A percentile compares a stretch with the other conserved stretches of the same genome.
These are phyloP conservation scores for Saccharomycopsis phalli DNA, from an alignment of 1,139 yeast species.

Conservation along the genomic window DNA sequence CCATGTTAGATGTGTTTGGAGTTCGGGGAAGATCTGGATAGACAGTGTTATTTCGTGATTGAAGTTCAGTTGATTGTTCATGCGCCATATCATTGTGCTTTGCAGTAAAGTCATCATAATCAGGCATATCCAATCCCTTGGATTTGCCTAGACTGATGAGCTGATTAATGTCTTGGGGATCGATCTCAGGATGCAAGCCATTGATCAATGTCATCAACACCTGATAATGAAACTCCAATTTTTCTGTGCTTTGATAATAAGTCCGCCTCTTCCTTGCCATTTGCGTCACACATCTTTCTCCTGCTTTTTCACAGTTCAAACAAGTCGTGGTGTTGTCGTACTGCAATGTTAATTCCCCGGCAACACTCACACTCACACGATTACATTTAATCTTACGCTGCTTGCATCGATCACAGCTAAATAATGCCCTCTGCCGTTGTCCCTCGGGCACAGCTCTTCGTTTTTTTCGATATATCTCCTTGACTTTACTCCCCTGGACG, in stretches of 20 bases:
- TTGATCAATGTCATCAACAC: slow-evolving; percentile 30
- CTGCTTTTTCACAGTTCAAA: slow-evolving; percentile 30
- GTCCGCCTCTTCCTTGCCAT: slow-evolving; percentile 33
- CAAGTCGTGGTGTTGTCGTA: slow-evolving; percentile 34
- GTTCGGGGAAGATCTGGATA: neutral
- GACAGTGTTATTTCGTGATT: slow-evolving; percentile 5
- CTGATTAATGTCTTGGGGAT: slow-evolving; percentile 32
- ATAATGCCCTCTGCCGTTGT: slow-evolving; percentile 32
- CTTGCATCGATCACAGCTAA: slow-evolving; percentile 40
- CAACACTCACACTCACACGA: slow-evolving; percentile 16
- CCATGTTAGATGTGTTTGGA: neutral
- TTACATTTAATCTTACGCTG: slow-evolving; percentile 35
- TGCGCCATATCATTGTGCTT: neutral
- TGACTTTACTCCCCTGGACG: neutral
- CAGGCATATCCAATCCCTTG: slow-evolving; percentile 33
- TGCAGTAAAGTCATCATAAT: slow-evolving; percentile 1
- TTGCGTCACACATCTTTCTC: slow-evolving; percentile 33
- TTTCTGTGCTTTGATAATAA: slow-evolving; percentile 32
- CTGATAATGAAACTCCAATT: slow-evolving; percentile 33
- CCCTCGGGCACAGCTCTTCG: slow-evolving; percentile 30
- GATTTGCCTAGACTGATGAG: slow-evolving; percentile 30
- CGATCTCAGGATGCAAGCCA: slow-evolving; percentile 35
- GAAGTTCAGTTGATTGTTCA: no score
- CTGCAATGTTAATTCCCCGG: slow-evolving; percentile 20
- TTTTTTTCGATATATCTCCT: slow-evolving; percentile 19